Evolutionary conservation across 345 rosid genomes (phyloP), one percentile per base, ranked within the genome.

Genomic region (Ceriops zippeliana): DNA sequence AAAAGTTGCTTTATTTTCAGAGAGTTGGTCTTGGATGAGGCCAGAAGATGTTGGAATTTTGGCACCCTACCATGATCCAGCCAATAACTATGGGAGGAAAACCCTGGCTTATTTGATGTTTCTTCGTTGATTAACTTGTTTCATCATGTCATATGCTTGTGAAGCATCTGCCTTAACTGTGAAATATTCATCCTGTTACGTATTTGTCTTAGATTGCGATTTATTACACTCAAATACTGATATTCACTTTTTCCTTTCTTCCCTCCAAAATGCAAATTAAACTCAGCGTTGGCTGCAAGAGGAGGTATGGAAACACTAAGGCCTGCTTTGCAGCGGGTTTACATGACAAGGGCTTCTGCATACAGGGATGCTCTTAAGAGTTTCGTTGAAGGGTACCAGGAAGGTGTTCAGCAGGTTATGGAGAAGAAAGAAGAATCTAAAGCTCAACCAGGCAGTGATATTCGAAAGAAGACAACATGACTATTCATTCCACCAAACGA

Each of bases 251-350:
- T 49, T 37, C 66, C 24, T 64, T 21, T 6, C 61, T 58, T 22
- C 22, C 24, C 54, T 21, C 0, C 51, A 4, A 57, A 5, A 27
- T 70, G 46, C 28, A n/a, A 74, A 52, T 58, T 51, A 70, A 60
- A 61, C 63, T 78, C 74, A 92, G 98, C 87, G 65, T 87, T 92
- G 69, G 98, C 97, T 80, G 96, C 96, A 38, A 86, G 85, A 79
- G 97, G 99, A 67, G 98, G 97, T 30, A 87, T 89, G 90, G 96
- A 89, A 86, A 89, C 97, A 26, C 68, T 92, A 66, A 81, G 87
- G 79, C 97, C 97, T 68, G 92, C 97, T 62, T 86, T 87, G 83
- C 99, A 92, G 73, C 85, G 90, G 62, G 65, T 95, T 46, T 91
- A 88, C 89, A 87, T 90, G 96, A 91, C 89, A 20, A 84, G 91